Evolutionary conservation across 495 filamentous ascomycete species (phyloP).

Genomic region (Arthonia radiata): DNA sequence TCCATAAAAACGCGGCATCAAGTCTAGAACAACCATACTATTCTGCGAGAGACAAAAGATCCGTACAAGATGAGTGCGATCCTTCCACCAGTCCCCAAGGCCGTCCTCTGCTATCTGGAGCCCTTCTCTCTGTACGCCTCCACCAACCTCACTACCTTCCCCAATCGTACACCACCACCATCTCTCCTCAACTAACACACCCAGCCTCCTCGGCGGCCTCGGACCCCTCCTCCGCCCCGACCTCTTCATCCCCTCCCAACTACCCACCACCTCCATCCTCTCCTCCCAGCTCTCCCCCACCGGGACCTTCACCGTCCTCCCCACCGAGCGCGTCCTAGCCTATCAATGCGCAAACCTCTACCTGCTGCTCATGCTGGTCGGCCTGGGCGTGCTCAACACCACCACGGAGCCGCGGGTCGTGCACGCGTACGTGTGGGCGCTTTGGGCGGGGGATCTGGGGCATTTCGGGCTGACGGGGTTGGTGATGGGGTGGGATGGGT

Average conservation of each 20-base stretch:
- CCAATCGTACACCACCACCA: too few species aligned
- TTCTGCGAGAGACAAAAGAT: too few species aligned
- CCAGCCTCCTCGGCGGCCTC: slow-evolving; percentile 30
- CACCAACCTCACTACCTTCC: too few species aligned
- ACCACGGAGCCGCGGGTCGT: slow-evolving; percentile 40
- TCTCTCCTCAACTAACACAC: too few species aligned
- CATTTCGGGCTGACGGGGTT: slow-evolving; percentile 39
- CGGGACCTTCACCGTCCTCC: slow-evolving; percentile 8
- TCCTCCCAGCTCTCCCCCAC: too few species aligned
- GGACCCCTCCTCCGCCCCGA: slow-evolving; percentile 27
- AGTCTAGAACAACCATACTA: too few species aligned
- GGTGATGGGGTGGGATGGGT: slow-evolving; percentile 28
- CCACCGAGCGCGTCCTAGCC: slow-evolving; percentile 25
- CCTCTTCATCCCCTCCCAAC: slow-evolving; percentile 35
- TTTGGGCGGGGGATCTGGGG: slow-evolving; percentile 41
- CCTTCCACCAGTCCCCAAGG: too few species aligned
- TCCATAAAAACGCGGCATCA: too few species aligned
- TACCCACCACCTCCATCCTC: too few species aligned
- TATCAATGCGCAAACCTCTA: slow-evolving; percentile 47
- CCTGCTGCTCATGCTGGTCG: slow-evolving; percentile 35
- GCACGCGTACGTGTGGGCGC: slow-evolving; percentile 37
- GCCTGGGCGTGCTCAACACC: slow-evolving; percentile 30
- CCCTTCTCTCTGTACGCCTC: too few species aligned
- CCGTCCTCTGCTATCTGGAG: too few species aligned
- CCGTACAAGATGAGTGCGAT: too few species aligned